Evolutionary conservation across 2,329 filamentous ascomycete species (phyloP).

Genomic region (Sclerotinia glacialis): DNA sequence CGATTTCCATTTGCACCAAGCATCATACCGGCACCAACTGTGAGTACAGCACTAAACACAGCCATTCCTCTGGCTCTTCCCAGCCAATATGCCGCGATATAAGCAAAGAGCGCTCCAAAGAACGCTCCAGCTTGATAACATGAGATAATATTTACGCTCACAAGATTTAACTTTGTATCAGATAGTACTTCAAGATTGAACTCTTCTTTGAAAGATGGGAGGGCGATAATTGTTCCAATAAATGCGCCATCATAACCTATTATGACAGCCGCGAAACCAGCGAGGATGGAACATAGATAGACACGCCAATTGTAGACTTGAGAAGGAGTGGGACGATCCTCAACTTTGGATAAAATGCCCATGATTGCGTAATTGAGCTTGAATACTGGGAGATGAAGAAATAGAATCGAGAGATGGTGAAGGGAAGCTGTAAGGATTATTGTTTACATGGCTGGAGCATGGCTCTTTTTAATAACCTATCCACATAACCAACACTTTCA

Average conservation of each 20-base stretch:
- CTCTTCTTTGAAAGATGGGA: conserved; percentile 30
- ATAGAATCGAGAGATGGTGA: neutral
- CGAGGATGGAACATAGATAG: conserved; percentile 29
- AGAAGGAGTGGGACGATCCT: conserved; percentile 33
- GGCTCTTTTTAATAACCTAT: neutral
- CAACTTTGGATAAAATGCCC: conserved; percentile 30
- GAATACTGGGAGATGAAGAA: neutral
- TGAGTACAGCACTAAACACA: conserved; percentile 61
- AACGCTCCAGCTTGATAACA: conserved; percentile 34
- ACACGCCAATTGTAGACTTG: conserved; percentile 32
- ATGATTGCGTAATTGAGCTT: conserved; percentile 20
- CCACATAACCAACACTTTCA: neutral
- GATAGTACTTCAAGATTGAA: conserved; percentile 30
- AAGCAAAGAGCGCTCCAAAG: conserved; percentile 22
- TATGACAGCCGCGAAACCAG: conserved; percentile 30
- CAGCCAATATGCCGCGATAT: neutral
- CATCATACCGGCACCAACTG: conserved; percentile 70
- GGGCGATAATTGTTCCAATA: conserved; percentile 32
- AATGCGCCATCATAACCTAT: conserved; percentile 35
- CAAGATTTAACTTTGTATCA: conserved; percentile 27
- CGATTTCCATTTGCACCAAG: conserved; percentile 45
- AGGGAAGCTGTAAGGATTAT: neutral
- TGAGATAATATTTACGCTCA: conserved; percentile 33
- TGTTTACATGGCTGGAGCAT: neutral
- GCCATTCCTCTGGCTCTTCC: conserved; percentile 50